These are phyloP conservation scores for Tylopilus vinaceipallidus DNA, from an alignment of 768 basidiomycete species.

Conservation along the genomic window DNA sequence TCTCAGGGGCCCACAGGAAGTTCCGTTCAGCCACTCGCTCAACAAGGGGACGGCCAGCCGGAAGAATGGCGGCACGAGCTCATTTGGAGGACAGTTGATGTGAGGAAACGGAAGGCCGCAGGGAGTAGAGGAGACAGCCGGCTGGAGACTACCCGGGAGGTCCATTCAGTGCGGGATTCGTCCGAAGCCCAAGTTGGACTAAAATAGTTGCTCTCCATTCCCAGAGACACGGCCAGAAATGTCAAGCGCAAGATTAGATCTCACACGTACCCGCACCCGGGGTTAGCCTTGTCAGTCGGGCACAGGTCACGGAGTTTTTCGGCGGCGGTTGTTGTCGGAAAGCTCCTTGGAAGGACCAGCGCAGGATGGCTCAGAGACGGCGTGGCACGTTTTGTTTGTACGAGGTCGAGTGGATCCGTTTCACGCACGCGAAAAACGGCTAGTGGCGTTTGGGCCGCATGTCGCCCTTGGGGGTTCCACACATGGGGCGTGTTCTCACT, in stretches of 20 bases:
- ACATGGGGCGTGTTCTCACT: constrained; percentile 6
- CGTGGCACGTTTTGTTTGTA: constrained; percentile 2
- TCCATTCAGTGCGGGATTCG: constrained; percentile 13
- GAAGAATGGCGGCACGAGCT: constrained; percentile 16
- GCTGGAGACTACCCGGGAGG: constrained; percentile 9
- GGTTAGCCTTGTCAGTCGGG: not conserved
- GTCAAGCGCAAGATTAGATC: constrained; percentile 27
- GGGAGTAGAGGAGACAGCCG: constrained; percentile 12
- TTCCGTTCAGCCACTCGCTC: constrained; percentile 3
- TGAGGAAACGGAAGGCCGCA: constrained; percentile 32
- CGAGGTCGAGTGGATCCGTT: constrained; percentile 7
- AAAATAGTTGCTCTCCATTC: constrained; percentile 25
- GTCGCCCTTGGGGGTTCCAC: constrained; percentile 7
- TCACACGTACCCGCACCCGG: constrained; percentile 2
- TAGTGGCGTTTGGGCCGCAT: constrained; percentile 29
- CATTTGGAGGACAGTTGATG: constrained; percentile 17
- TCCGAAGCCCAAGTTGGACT: constrained; percentile 17
- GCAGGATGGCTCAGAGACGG: not conserved
- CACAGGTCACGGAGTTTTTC: not conserved
- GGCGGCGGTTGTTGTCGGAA: constrained; percentile 2
- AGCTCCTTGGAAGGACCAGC: constrained; percentile 1
- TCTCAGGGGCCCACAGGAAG: constrained; percentile 12
- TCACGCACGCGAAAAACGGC: constrained; percentile 29
- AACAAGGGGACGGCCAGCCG: constrained; percentile 2
- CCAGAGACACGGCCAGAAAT: constrained; percentile 8